phyloP scores from a whole-genome alignment of 805 yeast species.

The Scheffersomyces stipitis region DNA sequence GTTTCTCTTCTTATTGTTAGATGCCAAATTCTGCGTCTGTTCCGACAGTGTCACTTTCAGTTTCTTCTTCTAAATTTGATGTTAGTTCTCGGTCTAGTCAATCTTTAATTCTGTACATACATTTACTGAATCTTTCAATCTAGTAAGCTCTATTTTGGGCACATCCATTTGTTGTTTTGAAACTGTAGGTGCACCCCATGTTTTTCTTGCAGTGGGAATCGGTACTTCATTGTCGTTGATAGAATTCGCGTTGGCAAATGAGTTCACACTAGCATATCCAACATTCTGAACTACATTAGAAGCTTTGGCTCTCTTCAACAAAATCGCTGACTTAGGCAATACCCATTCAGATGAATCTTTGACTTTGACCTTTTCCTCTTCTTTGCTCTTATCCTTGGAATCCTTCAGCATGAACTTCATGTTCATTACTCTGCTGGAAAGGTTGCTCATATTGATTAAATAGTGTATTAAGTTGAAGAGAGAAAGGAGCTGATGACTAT shows the following conservation, averaged over 20 bases:
- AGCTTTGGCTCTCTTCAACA: conserved; percentile 26
- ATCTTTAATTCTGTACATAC: background rate
- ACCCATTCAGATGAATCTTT: conserved; percentile 56
- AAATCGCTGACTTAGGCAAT: conserved; percentile 30
- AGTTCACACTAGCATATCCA: conserved; percentile 43
- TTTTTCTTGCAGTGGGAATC: conserved; percentile 8
- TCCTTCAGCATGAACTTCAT: conserved; percentile 66
- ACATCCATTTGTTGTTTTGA: conserved; percentile 1
- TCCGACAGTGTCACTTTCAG: no score
- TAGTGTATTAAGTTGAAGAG: no score
- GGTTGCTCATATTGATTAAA: conserved; percentile 28
- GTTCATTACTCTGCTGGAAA: conserved; percentile 72
- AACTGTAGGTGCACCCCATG: conserved; percentile 15
- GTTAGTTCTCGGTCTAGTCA: background rate
- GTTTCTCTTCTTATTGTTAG: no score
- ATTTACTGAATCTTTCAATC: background rate
- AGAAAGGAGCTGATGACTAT: no score
- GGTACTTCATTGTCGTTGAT: conserved; percentile 14
- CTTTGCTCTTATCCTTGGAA: conserved; percentile 29
- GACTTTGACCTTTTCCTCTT: conserved; percentile 35
- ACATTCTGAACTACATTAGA: conserved; percentile 26
- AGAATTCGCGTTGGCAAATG: conserved; percentile 15
- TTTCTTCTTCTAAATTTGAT: background rate
- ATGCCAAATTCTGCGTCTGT: no score
- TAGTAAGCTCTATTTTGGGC: background rate